Conservation (phyloP, 2,329 filamentous ascomycete genomes). For the Graphiopsis chlorocephala region DNA sequence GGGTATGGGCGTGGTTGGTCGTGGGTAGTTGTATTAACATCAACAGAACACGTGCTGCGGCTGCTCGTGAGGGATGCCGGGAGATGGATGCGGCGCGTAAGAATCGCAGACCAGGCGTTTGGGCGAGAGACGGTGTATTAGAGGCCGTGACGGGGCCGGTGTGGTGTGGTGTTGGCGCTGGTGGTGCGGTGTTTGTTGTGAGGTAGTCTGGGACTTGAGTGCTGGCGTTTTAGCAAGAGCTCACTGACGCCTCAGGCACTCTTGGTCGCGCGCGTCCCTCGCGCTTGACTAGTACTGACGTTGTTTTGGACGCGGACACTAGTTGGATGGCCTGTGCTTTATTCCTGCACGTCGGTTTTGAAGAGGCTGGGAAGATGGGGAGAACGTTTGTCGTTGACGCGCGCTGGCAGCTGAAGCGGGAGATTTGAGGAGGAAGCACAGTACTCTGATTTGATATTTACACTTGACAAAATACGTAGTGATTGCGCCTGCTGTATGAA, state of each 20-base stretch:
- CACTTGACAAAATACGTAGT: not conserved
- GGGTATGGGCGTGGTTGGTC: constrained; percentile 25
- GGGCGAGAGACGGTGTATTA: constrained; percentile 18
- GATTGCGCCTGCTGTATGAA: not conserved
- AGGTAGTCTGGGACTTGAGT: constrained; percentile 6
- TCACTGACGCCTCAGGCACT: not conserved
- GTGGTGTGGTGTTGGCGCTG: constrained; percentile 16
- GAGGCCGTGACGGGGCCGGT: constrained; percentile 15
- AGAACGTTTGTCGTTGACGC: not conserved
- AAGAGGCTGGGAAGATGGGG: constrained; percentile 4
- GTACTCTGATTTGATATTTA: not conserved
- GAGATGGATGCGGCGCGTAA: constrained; percentile 18
- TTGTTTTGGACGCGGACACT: no score
- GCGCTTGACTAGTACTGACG: no score
- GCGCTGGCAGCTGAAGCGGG: not conserved
- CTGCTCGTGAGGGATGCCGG: constrained; percentile 21
- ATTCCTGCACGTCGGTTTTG: not conserved
- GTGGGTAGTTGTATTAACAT: constrained; percentile 27
- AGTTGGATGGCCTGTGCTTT: not conserved
- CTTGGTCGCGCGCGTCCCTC: no score
- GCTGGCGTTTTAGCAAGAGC: not conserved
- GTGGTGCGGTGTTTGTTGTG: constrained; percentile 14
- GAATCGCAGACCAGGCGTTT: constrained; percentile 21
- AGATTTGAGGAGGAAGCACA: not conserved
- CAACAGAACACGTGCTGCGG: constrained; percentile 28